A percentile compares a stretch with the other conserved stretches of the same genome.
phyloP scores from a whole-genome alignment of 352 stramenopile species.

The Phytophthora palmivora region DNA sequence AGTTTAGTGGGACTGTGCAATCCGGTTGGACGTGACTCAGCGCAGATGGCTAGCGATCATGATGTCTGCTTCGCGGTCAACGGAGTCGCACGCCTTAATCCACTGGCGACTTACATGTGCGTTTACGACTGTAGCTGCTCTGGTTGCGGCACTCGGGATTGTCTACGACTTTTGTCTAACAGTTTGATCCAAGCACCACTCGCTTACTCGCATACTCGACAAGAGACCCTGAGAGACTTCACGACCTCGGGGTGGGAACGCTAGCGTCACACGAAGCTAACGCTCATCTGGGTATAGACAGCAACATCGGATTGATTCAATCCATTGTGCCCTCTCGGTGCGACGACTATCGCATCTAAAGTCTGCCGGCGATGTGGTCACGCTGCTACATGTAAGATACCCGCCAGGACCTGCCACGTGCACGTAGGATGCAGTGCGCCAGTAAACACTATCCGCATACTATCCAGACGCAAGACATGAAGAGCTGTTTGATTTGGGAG shows the following conservation, averaged over 20 bases:
- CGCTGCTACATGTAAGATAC: not conserved
- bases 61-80: conserved; percentile 1
- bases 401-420: too few relatives aligned
- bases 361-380: not conserved
- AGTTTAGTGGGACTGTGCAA: not conserved
- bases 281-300: conserved; percentile 11
- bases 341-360: conserved; percentile 1
- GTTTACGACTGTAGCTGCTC: not conserved
- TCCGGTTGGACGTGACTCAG: conserved; percentile 2
- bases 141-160: conserved; percentile 14
- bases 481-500: conserved; percentile 29
- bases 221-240: conserved; percentile 27
- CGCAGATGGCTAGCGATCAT: not conserved
- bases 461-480: conserved; percentile 3
- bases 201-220: conserved; percentile 30
- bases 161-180: conserved; percentile 15
- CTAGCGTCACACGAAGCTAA: conserved; percentile 13
- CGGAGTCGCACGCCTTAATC: not conserved
- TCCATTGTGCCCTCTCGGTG: conserved; percentile 26
- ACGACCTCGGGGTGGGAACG: conserved; percentile 13
- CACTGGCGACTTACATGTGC: conserved; percentile 10
- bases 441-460: conserved; percentile 12
- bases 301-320: conserved; percentile 16
- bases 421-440: not conserved
- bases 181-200: conserved; percentile 15